Evolutionary conservation across 345 rosid species (phyloP).

Genomic region (Hevea brasiliensis): DNA sequence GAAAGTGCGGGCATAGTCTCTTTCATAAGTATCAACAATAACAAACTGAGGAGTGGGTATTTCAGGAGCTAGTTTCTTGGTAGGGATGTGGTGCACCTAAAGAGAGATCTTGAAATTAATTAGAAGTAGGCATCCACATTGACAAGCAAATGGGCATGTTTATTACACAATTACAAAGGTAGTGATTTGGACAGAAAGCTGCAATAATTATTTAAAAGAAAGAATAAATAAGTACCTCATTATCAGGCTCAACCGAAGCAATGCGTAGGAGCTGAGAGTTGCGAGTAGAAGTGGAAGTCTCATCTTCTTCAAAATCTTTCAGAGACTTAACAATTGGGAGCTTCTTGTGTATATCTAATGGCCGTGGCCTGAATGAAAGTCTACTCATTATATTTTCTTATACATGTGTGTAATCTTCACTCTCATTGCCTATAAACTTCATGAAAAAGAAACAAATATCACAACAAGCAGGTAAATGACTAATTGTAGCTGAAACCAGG

Average conservation of each 20-base stretch:
- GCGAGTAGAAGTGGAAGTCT: too few relatives aligned
- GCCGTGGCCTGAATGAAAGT: constrained; percentile 92
- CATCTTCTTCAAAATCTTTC: constrained; percentile 15
- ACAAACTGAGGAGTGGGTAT: constrained; percentile 92
- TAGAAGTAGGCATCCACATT: not conserved
- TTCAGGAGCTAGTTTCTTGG: constrained; percentile 72
- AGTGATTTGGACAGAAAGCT: not conserved
- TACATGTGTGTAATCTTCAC: not conserved
- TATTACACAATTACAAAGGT: not conserved
- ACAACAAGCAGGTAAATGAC: not conserved
- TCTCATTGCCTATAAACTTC: not conserved
- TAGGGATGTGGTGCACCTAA: constrained; percentile 56
- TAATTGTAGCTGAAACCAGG: not conserved
- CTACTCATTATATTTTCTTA: constrained; percentile 66
- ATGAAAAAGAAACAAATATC: not conserved
- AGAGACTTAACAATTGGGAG: constrained; percentile 87
- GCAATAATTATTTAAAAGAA: not conserved
- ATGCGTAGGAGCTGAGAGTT: too few relatives aligned
- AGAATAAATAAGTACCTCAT: not conserved
- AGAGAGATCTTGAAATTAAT: not conserved
- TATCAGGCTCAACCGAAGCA: not conserved
- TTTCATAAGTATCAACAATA: constrained; percentile 82
- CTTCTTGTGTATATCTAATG: constrained; percentile 93
- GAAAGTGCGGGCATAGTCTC: constrained; percentile 80
- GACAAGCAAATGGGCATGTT: not conserved